Evolutionary conservation across 2,329 filamentous ascomycete species (phyloP), one percentile per base, ranked within the genome.

Genomic region (Verticillium klebahnii): DNA sequence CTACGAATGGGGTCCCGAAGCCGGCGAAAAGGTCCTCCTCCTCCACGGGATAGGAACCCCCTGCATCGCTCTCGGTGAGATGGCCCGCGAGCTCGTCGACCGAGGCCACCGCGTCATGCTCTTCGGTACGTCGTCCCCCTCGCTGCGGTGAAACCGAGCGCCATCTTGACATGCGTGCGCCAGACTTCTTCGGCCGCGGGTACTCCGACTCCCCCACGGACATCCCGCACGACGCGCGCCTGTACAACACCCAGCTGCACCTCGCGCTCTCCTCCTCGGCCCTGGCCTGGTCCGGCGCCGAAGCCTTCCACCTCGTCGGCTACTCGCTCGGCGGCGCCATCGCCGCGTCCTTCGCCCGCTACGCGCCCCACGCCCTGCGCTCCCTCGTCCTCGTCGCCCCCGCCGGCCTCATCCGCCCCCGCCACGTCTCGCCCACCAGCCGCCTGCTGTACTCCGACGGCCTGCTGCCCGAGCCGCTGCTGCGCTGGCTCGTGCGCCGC

Each of bases 41-140:
- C 76, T 96, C 17, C 92, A 94, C 73, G 92, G 92, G 5, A 93
- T 95, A 69, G 90, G 87, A 58, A 95, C 91, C 6, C 92, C 92
- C 0, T 88, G 87, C 64, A 78, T 93, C 57, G 83, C 90, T 0
- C 76, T 94, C 19, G 87, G 86, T 2, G 81, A 84, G 52, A 72
- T 95, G 39, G 89, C 89, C 15, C 80, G 86, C 70, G 83, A 81
- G 59, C 80, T 96, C 59, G 90, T 84, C 1, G 76, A 78, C 7
- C 81, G 79, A 61, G 90, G 91, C 1, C 93, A 85, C 72, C 82
- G 92, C 64, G 91, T 96, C 2, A 89, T 96, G 84, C 76, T 94
- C 1, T 92, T 94, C 70, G 88, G 86, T 85, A 75, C 74, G 82
- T 80, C 32, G 19, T 12, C 31, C 2, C 29, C 29, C 29, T 29